Conservation (phyloP, 306 rosid genomes). For the Pterocarpus macrocarpus region DNA sequence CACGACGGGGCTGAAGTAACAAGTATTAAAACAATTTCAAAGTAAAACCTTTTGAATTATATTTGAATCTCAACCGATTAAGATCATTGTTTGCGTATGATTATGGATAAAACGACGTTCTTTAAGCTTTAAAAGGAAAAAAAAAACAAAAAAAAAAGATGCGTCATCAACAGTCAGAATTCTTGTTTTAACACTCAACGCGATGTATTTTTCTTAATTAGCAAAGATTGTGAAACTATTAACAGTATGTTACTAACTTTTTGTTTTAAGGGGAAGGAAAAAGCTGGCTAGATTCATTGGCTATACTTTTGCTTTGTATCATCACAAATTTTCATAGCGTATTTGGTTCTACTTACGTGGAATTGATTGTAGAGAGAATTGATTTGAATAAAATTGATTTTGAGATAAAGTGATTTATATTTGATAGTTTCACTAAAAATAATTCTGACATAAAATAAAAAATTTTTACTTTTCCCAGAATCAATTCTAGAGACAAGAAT, state of each 20-base stretch:
- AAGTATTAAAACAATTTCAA: background rate
- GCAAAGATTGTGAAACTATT: background rate
- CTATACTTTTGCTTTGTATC: background rate
- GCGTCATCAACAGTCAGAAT: background rate
- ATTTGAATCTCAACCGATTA: background rate
- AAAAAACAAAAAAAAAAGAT: background rate
- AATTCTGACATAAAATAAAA: too few species aligned
- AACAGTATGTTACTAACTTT: background rate
- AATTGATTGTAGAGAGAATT: too few species aligned
- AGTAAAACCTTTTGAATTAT: background rate
- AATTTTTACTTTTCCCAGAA: too few species aligned
- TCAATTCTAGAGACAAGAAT: too few species aligned
- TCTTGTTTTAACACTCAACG: background rate
- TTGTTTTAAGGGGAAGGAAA: background rate
- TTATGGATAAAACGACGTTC: background rate
- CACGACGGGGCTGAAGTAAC: background rate
- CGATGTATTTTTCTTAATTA: background rate
- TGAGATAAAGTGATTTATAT: too few species aligned
- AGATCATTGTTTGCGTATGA: background rate
- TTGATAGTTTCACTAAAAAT: too few species aligned
- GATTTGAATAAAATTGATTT: too few species aligned
- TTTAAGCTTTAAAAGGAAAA: background rate
- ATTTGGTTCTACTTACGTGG: too few species aligned
- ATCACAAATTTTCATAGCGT: too few species aligned
- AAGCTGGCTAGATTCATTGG: background rate